Evolutionary conservation across 1,284 basidiomycete genomes (phyloP).

Genomic region (Boletus smithii): DNA sequence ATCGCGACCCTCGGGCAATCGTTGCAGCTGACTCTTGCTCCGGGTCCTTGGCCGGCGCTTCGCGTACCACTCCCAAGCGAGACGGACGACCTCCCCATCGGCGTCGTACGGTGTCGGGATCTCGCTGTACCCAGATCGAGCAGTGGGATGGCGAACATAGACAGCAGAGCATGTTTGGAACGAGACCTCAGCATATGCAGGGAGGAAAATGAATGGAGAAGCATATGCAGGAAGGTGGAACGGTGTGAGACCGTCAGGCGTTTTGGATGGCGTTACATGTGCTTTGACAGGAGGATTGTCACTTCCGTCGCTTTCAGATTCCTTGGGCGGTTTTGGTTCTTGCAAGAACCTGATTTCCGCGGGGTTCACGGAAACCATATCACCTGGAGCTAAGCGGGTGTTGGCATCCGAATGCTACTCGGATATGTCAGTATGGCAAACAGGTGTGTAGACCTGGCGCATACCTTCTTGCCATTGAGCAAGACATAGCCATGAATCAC

Average conservation of each 20-base stretch:
- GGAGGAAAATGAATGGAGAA: slow-evolving; percentile 91
- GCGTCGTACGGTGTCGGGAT: slow-evolving; percentile 93
- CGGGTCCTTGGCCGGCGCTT: slow-evolving; percentile 69
- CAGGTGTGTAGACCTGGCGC: slow-evolving; percentile 19
- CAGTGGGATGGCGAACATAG: slow-evolving; percentile 94
- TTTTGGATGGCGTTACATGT: slow-evolving; percentile 8
- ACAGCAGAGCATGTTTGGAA: slow-evolving; percentile 91
- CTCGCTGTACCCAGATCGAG: slow-evolving; percentile 87
- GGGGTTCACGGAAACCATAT: slow-evolving; percentile 90
- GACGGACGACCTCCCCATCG: slow-evolving; percentile 83
- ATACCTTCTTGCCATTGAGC: slow-evolving; percentile 86
- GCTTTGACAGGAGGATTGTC: slow-evolving; percentile 1
- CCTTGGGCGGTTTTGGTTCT: slow-evolving; percentile 31
- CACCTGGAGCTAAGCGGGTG: slow-evolving; percentile 89
- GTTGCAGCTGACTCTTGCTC: slow-evolving; percentile 61
- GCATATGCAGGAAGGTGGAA: slow-evolving; percentile 89
- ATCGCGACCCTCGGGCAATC: slow-evolving; percentile 63
- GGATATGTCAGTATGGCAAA: slow-evolving; percentile 3
- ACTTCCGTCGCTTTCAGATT: slow-evolving; percentile 11
- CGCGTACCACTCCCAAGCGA: slow-evolving; percentile 92
- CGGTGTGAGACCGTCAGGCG: slow-evolving; percentile 47
- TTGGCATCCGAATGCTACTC: slow-evolving; percentile 80
- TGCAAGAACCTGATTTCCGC: slow-evolving; percentile 76
- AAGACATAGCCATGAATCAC: slow-evolving; percentile 87
- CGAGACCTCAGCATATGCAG: slow-evolving; percentile 90